Conservation (phyloP, 2,329 filamentous ascomycete genomes). For the Teratosphaeria zuluensis region DNA sequence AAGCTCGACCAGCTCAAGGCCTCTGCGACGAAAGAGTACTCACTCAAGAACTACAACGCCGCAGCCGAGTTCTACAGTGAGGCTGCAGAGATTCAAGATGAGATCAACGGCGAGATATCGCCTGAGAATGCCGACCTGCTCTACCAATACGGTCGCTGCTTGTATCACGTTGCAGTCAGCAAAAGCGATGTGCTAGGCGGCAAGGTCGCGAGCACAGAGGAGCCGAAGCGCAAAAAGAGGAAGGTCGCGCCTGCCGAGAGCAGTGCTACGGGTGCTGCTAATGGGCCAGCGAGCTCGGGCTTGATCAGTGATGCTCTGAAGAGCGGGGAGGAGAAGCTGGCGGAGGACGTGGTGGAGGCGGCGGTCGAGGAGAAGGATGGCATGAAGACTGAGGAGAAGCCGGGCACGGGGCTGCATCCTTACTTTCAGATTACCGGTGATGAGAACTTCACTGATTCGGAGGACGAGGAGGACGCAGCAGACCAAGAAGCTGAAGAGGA, state of each 20-base stretch:
- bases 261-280: slow-evolving; percentile 15
- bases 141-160: slow-evolving; percentile 84
- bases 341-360: slow-evolving; percentile 32
- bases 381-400: slow-evolving; percentile 27
- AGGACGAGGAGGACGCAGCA: slow-evolving; percentile 35
- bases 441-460: slow-evolving; percentile 82
- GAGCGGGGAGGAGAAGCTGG: slow-evolving; percentile 29
- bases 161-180: slow-evolving; percentile 87
- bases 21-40: slow-evolving; percentile 75
- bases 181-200: slow-evolving; percentile 92
- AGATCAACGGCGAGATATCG: slow-evolving; percentile 84
- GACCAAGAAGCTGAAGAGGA: slow-evolving; percentile 40
- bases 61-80: slow-evolving; percentile 81
- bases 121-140: slow-evolving; percentile 87
- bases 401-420: slow-evolving; percentile 53
- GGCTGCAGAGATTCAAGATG: slow-evolving; percentile 80
- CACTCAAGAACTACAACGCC: slow-evolving; percentile 76
- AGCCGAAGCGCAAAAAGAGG: slow-evolving; percentile 42
- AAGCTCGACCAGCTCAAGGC: slow-evolving; percentile 59
- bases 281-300: slow-evolving; percentile 22
- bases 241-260: slow-evolving; percentile 24
- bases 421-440: slow-evolving; percentile 90
- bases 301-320: slow-evolving; percentile 22
- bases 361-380: slow-evolving; percentile 37
- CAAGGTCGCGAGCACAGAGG: slow-evolving; percentile 54